These are phyloP conservation scores for Diatrype stigma DNA, from an alignment of 2,329 filamentous ascomycete species.

Conservation along the genomic window DNA sequence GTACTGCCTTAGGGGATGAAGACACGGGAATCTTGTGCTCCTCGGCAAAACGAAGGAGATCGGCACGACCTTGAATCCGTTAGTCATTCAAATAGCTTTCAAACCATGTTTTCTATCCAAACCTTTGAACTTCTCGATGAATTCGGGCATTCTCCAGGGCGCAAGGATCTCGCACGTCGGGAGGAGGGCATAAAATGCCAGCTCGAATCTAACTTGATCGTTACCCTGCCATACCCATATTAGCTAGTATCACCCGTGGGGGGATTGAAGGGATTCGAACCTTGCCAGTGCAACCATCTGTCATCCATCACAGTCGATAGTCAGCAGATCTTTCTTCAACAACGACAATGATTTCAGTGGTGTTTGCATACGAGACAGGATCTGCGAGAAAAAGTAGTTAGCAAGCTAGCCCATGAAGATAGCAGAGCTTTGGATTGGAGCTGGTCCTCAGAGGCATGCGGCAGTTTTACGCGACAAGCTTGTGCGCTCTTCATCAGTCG, in stretches of 20 bases:
- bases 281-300: background rate
- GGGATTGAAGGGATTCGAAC: background rate
- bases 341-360: no score
- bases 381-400: background rate
- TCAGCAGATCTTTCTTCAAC: no score
- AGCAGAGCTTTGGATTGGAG: no score
- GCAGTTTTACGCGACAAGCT: no score
- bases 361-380: background rate
- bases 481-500: no score
- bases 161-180: background rate
- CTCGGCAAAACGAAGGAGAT: slow-evolving; percentile 1
- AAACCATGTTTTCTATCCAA: background rate
- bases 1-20: slow-evolving; percentile 7
- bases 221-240: background rate
- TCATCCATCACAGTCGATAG: no score
- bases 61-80: background rate
- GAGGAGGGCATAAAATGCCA: background rate
- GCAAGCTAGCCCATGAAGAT: no score
- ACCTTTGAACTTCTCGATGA: background rate
- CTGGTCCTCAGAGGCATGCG: no score
- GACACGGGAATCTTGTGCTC: slow-evolving; percentile 9
- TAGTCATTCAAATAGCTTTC: background rate
- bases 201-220: background rate
- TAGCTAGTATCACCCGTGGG: background rate
- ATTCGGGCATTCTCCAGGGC: background rate